Evolutionary conservation across 768 basidiomycete species (phyloP).

Genomic region (Psilocybe cyanescens): DNA sequence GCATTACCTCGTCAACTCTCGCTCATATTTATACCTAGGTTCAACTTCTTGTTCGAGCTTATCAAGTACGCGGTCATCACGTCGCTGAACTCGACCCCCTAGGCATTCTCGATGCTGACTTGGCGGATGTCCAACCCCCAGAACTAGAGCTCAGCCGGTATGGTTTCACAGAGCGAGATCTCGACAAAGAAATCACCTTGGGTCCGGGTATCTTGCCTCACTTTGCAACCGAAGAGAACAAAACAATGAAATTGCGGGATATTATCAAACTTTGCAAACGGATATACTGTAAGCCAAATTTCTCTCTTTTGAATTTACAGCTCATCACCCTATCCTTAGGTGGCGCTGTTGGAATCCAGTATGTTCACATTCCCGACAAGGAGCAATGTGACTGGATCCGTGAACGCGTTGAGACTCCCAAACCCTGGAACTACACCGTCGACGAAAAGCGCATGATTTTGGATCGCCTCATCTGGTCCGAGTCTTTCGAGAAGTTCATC

Average conservation of each 20-base stretch:
- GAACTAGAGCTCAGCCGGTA: constrained; percentile 95
- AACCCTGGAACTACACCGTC: constrained; percentile 96
- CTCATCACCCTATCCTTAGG: constrained; percentile 45
- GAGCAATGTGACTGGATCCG: constrained; percentile 99
- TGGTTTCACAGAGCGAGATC: constrained; percentile 92
- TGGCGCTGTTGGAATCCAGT: constrained; percentile 88
- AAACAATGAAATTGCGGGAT: constrained; percentile 87
- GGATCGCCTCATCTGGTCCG: constrained; percentile 99
- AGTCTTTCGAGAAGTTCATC: constrained; percentile 98
- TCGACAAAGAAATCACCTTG: constrained; percentile 93
- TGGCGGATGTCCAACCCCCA: constrained; percentile 76
- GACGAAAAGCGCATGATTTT: constrained; percentile 99
- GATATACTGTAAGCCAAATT: constrained; percentile 81
- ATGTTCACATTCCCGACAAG: constrained; percentile 96
- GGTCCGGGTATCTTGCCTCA: constrained; percentile 96
- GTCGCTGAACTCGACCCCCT: constrained; percentile 95
- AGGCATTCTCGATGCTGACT: constrained; percentile 89
- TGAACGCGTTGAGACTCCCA: constrained; percentile 92
- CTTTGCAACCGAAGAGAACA: constrained; percentile 85
- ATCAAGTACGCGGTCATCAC: constrained; percentile 98
- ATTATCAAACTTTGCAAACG: constrained; percentile 90
- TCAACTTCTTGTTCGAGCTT: constrained; percentile 96
- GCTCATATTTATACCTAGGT: constrained; percentile 54
- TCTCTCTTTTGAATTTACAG: background rate
- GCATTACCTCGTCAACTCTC: constrained; percentile 1